Conservation (phyloP, 116 monocot genomes). For the Phalaenopsis hybrid region DNA sequence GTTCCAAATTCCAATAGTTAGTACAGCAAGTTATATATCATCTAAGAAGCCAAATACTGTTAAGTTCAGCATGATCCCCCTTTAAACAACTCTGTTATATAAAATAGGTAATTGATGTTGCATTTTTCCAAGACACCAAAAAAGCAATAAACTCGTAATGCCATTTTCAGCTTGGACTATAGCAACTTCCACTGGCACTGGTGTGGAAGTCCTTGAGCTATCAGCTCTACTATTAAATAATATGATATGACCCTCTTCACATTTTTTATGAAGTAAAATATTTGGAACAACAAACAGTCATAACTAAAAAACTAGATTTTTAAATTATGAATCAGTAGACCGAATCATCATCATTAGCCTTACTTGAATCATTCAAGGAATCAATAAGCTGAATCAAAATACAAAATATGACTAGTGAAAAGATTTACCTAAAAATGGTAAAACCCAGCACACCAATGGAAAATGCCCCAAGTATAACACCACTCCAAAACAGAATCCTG, state of each 20-base stretch:
- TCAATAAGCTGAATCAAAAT: conserved; percentile 5
- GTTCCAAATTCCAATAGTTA: too few relatives aligned
- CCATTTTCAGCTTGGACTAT: background rate
- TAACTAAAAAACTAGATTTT: background rate
- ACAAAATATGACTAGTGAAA: background rate
- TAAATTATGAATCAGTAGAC: conserved; percentile 1
- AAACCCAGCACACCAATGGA: conserved; percentile 62
- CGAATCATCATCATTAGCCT: conserved; percentile 2
- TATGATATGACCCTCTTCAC: background rate
- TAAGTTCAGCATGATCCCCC: background rate
- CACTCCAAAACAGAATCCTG: conserved; percentile 61
- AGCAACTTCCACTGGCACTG: background rate
- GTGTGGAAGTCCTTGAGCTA: background rate
- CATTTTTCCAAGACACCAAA: background rate
- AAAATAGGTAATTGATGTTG: background rate
- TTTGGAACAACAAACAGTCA: background rate
- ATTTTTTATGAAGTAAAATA: background rate
- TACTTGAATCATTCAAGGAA: background rate
- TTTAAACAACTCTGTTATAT: background rate
- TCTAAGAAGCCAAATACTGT: too few relatives aligned
- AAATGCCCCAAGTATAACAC: conserved; percentile 61
- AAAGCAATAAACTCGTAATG: background rate
- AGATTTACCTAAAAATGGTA: conserved; percentile 50
- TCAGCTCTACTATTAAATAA: background rate
- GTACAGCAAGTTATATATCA: too few relatives aligned